Base-by-base conservation (phyloP, 2,329 filamentous ascomycete genomes). In the Trichoderma koningiopsis region DNA sequence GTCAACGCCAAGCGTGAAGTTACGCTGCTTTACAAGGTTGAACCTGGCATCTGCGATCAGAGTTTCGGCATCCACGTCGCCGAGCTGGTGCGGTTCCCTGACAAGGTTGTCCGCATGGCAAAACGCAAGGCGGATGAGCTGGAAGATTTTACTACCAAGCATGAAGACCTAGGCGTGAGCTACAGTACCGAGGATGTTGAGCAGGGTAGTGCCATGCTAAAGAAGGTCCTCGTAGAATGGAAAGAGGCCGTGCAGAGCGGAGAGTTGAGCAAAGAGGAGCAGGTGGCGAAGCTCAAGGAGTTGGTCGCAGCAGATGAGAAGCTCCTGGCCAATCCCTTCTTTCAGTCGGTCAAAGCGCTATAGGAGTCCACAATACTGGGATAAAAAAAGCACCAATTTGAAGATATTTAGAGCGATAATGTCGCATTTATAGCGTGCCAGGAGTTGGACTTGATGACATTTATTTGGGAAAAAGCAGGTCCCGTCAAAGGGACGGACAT, bases 71-170 rank as follows among this genome's bases (percentile, higher is more conserved):
- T 99, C 75, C 96, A 99, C 81, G 96, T 99, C 16, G 96, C 96
- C 0, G 96, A 99, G 82, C 87, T 99, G 6, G 96, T 99, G 24
- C 89, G 94, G 56, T 99, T 99, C 82, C 96, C 96, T 0, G 91
- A 93, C 74, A 99, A 99, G 82, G 96, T 99, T 19, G 92, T 99
- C 71, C 93, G 94, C 72, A 99, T 99, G 96, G 96, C 96, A n/a
- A 97, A 97, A 82, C 89, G 96, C 74, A 99, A 99, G 83, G 96
- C 96, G 0, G 96, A 98, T 79, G 96, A 99, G 84, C 86, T 99
- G 43, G 96, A 99, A 79, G 96, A 99, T 79, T 99, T 99, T 75
- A 92, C 92, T 0, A 88, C 88, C 62, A 94, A 94, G 81, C 89
- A 92, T 74, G 90, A 92, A 71, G 85, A 86, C 56, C 75, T 84